Evolutionary conservation across 202 grass and related monocot species (phyloP).

Genomic region (Saccharum hybrid): DNA sequence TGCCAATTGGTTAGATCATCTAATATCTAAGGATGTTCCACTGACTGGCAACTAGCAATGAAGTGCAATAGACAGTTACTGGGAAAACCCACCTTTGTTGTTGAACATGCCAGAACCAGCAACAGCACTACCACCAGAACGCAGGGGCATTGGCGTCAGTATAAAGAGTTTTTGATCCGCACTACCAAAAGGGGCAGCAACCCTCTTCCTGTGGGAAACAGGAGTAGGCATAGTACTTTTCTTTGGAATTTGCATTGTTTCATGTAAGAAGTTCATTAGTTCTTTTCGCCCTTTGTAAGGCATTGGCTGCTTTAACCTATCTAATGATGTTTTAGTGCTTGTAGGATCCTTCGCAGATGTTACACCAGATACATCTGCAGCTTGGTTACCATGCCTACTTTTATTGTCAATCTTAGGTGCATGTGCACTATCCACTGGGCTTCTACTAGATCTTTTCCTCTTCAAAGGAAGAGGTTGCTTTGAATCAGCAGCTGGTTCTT

Average conservation of each 20-base stretch:
- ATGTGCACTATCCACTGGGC: conserved; percentile 8
- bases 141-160: conserved; percentile 90
- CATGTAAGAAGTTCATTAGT: conserved; percentile 71
- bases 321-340: conserved; percentile 72
- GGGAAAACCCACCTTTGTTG: conserved; percentile 62
- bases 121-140: conserved; percentile 65
- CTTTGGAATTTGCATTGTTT: conserved; percentile 59
- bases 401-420: conserved; percentile 51
- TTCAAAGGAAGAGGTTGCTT: conserved; percentile 56
- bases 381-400: conserved; percentile 59
- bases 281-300: conserved; percentile 84
- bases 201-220: conserved; percentile 84
- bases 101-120: conserved; percentile 71
- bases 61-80: conserved; percentile 1
- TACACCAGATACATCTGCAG: conserved; percentile 80
- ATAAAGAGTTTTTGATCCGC: conserved; percentile 56
- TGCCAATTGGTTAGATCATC: conserved; percentile 37
- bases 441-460: conserved; percentile 58
- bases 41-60: conserved; percentile 7
- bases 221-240: conserved; percentile 54
- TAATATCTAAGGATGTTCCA: background rate
- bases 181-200: conserved; percentile 64
- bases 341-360: conserved; percentile 90
- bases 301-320: conserved; percentile 85
- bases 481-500: conserved; percentile 41